Evolutionary conservation across 2,329 filamentous ascomycete genomes (phyloP), one percentile per base, ranked within the genome.

Genomic region (Zelopaecilomyces penicillatus): DNA sequence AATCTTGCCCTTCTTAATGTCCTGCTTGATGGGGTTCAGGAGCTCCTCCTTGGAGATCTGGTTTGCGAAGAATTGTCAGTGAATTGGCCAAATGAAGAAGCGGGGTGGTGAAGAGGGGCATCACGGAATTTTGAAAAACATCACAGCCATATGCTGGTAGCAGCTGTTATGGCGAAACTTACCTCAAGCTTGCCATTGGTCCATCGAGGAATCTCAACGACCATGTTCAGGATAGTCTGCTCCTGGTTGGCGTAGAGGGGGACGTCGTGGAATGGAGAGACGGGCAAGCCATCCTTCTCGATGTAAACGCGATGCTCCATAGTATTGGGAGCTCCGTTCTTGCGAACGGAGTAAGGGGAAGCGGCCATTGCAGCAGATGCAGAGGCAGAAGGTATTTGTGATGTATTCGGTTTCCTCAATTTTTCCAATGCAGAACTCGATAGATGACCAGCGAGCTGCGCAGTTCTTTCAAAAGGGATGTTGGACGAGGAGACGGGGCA

Each of bases 171-270:
- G 3, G 42, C 32, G 28, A 11, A 5, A 72, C 84, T 57, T 69
- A 95, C 91, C 86, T 98, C 93, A 71, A 94, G 87, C 83, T 98
- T 98, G 63, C 86, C 93, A 74, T 98, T 98, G 76, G 91, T 95
- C 93, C 93, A 98, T 75, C 93, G 85, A 62, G 93, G 93, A 62
- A 98, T 96, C 84, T 98, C 93, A 61, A 98, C 93, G 54, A 98
- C 68, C 93, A 98, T 98, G 84, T 98, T 98, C 64, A 98, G 80
- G 67, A 97, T 75, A 59, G 85, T 95, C 78, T 95, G 82, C 76
- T 95, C 85, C 71, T 86, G 78, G 69, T 98, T 95, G 82, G 91
- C 91, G 66, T 89, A 98, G 58, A 98, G 87, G 51, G 93, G 93
- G 57, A 98, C 89, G 67, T 98, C 93, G 77, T 98, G 93, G 82